Evolutionary conservation across 202 grass and related monocot species (phyloP).

Genomic region (Sporobolus alterniflorus): DNA sequence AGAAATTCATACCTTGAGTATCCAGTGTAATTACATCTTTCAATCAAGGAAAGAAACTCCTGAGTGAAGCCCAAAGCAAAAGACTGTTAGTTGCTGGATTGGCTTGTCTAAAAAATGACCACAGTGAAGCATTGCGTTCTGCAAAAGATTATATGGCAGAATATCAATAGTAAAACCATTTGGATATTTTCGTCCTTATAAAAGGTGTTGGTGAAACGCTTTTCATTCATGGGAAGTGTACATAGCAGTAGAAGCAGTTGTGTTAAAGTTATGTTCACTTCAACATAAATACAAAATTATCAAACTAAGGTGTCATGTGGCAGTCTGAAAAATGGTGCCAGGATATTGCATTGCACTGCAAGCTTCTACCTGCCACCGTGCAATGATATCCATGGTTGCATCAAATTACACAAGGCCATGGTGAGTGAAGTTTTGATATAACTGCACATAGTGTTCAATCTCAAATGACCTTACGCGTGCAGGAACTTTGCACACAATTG

Average conservation of each 20-base stretch:
- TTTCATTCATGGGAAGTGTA: background rate
- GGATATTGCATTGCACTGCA: constrained; percentile 17
- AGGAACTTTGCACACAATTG: background rate
- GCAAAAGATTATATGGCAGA: background rate
- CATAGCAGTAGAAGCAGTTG: background rate
- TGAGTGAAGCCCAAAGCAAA: background rate
- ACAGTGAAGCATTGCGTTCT: background rate
- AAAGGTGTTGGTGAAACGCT: background rate
- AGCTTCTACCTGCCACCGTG: background rate
- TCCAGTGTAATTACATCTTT: constrained; percentile 3
- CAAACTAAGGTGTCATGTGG: constrained; percentile 2
- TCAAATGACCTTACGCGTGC: background rate
- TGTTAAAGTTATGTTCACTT: background rate
- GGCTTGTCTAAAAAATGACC: background rate
- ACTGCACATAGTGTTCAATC: background rate
- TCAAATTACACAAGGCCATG: no score
- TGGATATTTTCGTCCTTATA: background rate
- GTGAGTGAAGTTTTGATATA: background rate
- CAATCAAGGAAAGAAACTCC: background rate
- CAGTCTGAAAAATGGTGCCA: background rate
- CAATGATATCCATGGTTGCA: background rate
- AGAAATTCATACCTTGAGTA: background rate
- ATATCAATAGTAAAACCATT: background rate
- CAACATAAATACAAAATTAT: background rate
- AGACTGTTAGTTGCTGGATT: background rate